A percentile compares a stretch with the other conserved stretches of the same genome.
phyloP scores from a whole-genome alignment of 106 monocot genomes.

The Ottelia alismoides region DNA sequence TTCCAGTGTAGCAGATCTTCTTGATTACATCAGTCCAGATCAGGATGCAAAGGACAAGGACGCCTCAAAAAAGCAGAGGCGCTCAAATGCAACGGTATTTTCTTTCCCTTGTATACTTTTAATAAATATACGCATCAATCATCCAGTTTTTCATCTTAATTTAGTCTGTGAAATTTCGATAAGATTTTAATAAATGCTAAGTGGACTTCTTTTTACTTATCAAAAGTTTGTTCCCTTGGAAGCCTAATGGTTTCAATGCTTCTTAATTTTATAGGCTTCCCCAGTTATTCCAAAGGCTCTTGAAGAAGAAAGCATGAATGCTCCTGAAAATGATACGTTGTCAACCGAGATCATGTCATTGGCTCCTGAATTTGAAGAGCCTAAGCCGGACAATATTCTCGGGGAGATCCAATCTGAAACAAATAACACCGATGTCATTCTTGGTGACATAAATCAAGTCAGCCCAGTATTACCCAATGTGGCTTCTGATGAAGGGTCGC shows the following conservation, averaged over 20 bases:
- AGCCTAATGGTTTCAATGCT: no score
- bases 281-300: conserved; percentile 28
- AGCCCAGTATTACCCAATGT: conserved; percentile 24
- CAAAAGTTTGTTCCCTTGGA: no score
- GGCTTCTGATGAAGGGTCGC: conserved; percentile 90
- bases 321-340: conserved; percentile 12
- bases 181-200: no score
- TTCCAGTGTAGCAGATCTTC: conserved; percentile 97
- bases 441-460: not conserved
- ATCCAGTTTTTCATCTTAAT: no score
- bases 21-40: conserved; percentile 95
- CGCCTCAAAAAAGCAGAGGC: conserved; percentile 44
- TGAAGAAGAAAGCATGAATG: conserved; percentile 21
- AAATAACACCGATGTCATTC: conserved; percentile 8
- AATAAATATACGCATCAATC: no score
- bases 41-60: conserved; percentile 68
- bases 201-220: no score
- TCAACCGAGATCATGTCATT: conserved; percentile 1
- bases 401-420: conserved; percentile 10
- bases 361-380: conserved; percentile 7
- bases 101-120: no score
- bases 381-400: conserved; percentile 1
- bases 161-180: no score
- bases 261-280: conserved; percentile 10
- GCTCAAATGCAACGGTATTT: conserved; percentile 64